Evolutionary conservation across 1,139 yeast genomes (phyloP).

Genomic region (Taphrina sp.): DNA sequence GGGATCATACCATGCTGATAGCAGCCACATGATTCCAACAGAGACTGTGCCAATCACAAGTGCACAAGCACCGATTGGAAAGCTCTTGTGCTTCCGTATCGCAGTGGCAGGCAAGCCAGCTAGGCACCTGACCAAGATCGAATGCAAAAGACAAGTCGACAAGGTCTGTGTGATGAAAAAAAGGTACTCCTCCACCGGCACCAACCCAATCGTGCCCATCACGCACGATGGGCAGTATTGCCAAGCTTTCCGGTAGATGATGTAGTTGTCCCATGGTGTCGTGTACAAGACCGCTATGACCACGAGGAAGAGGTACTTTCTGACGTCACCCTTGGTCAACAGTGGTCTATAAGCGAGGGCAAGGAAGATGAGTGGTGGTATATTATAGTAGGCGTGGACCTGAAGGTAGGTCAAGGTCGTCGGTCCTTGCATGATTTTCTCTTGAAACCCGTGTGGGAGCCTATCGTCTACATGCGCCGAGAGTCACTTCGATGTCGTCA

Average conservation of each 20-base stretch:
- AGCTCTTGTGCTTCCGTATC: background rate
- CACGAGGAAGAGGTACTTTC: constrained; percentile 24
- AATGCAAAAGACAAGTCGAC: constrained; percentile 16
- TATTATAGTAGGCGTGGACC: constrained; percentile 27
- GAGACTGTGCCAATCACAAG: background rate
- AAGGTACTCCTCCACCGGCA: constrained; percentile 32
- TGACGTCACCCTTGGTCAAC: constrained; percentile 14
- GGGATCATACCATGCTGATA: background rate
- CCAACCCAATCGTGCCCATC: constrained; percentile 28
- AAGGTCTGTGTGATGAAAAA: constrained; percentile 31
- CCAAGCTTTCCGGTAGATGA: constrained; percentile 32
- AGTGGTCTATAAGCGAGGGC: constrained; percentile 24
- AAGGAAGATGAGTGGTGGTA: constrained; percentile 27
- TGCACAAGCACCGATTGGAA: background rate
- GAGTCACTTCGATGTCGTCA: no score
- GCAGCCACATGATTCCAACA: background rate
- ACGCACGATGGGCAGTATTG: constrained; percentile 31
- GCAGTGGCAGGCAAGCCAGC: constrained; percentile 24
- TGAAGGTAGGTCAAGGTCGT: constrained; percentile 27
- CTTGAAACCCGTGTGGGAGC: no score
- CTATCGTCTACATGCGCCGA: no score
- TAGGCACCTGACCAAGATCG: constrained; percentile 10
- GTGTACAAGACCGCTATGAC: constrained; percentile 32
- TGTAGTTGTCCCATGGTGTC: constrained; percentile 33
- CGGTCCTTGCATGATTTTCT: no score